Conservation (phyloP, 441 rosid species). For the Erodium trifolium region DNA sequence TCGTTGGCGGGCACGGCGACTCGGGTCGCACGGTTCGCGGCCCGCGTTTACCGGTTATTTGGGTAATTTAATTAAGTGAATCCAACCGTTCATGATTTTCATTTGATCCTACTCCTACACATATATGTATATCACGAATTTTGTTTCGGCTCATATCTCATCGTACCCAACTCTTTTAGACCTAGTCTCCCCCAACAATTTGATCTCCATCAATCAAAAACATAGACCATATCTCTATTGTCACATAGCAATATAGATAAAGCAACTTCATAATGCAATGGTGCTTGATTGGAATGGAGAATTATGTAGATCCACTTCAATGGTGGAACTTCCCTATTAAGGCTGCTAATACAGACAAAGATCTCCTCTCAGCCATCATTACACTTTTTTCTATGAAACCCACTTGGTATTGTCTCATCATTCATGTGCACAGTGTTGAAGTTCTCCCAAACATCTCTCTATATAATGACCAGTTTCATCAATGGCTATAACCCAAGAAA, state of each 20-base stretch:
- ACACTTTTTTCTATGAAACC: conserved; percentile 8
- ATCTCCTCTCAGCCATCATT: conserved; percentile 15
- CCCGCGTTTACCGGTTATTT: too few species aligned
- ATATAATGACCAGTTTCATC: not conserved
- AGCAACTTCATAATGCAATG: conserved; percentile 16
- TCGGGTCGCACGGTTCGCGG: too few species aligned
- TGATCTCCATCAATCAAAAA: not conserved
- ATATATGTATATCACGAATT: too few species aligned
- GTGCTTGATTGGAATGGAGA: conserved; percentile 12
- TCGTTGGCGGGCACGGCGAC: too few species aligned
- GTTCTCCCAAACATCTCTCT: not conserved
- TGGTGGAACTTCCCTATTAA: conserved; percentile 21
- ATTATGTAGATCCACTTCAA: conserved; percentile 19
- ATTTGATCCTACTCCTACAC: too few species aligned
- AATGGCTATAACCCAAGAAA: not conserved
- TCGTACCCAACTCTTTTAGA: too few species aligned
- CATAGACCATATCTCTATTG: not conserved
- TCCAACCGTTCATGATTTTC: too few species aligned
- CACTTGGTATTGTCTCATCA: conserved; percentile 18
- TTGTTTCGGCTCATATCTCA: too few species aligned
- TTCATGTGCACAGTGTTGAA: not conserved
- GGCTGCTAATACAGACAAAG: conserved; percentile 18
- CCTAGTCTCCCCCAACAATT: too few species aligned
- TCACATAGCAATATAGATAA: conserved; percentile 13
- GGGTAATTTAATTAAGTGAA: too few species aligned